Evolutionary conservation across 257 asterid genomes (phyloP), one percentile per base, ranked within the genome.

Genomic region (Capsicum chinense): DNA sequence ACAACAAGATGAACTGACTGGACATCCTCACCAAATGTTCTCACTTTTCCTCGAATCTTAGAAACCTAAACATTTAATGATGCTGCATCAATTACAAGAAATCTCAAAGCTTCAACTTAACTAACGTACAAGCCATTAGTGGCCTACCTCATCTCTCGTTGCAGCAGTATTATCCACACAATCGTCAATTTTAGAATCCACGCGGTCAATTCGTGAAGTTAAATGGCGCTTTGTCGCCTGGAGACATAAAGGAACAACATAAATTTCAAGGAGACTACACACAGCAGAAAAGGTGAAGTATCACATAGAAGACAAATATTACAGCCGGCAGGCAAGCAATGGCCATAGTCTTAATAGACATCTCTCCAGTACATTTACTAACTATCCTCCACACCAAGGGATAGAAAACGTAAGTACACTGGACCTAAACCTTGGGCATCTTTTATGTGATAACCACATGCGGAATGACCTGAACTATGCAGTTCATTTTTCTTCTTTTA

Each of bases 151-250:
- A 5, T 86, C 97, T 80, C 85, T 94, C 21, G 94, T 91, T 68
- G 94, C 93, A 83, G 86, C 80, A 74, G 93, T 84, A 87, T 87
- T 87, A 52, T 91, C 94, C 47, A 87, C 86, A 87, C 91, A 90
- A 85, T 94, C 99, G 11, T 95, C 97, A 81, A 95, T 81, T 87
- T 95, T 97, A 84, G 90, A 81, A 84, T 92, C 98, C 79, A 91
- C 94, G 4, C 91, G 88, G 83, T 94, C 94, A 82, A 97, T 91
- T 81, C 90, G 91, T 64, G 95, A 91, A 80, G 97, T 87, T 69
- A 97, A 87, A 71, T 95, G 94, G 84, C 83, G 90, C 85, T 87
- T 94, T n/a, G 98, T 89, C 81, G 92, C 91, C 99, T 97, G 93
- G 79, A 84, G 84, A 86, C 80, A 52, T 71, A 21, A 81, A 83